phyloP scores from a whole-genome alignment of 1,284 basidiomycete genomes.

The Pholiota adiposa region DNA sequence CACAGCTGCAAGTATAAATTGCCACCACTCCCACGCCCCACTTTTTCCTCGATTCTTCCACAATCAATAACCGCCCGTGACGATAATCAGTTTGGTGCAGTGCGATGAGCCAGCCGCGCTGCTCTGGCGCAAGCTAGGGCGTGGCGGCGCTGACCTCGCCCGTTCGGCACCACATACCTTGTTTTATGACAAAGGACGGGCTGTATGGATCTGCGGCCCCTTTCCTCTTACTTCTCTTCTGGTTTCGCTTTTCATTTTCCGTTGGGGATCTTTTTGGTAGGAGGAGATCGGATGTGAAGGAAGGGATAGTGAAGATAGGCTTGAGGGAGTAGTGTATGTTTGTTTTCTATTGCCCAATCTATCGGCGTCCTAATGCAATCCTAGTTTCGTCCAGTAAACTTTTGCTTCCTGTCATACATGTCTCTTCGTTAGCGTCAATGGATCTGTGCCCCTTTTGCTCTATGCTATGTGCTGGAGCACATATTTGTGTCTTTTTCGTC shows the following conservation, averaged over 20 bases:
- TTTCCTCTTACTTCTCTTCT: not conserved
- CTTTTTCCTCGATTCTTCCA: conserved; percentile 20
- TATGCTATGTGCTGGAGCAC: too few species aligned
- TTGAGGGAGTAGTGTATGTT: too few species aligned
- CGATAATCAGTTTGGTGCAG: conserved; percentile 17
- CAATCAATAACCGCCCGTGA: conserved; percentile 20
- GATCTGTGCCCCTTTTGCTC: too few species aligned
- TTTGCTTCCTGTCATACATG: too few species aligned
- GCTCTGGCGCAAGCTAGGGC: conserved; percentile 1
- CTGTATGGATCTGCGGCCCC: conserved; percentile 14
- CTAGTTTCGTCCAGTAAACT: too few species aligned
- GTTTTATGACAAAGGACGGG: conserved; percentile 18
- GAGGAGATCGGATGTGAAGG: too few species aligned
- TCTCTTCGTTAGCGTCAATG: too few species aligned
- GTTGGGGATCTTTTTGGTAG: too few species aligned
- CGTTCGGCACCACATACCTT: conserved; percentile 21
- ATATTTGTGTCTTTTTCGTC: too few species aligned
- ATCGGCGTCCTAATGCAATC: too few species aligned
- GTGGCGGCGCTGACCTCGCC: conserved; percentile 17
- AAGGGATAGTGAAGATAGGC: too few species aligned
- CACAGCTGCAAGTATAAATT: not conserved
- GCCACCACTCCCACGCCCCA: not conserved
- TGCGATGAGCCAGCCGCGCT: conserved; percentile 17
- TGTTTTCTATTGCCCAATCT: too few species aligned
- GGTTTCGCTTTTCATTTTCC: not conserved